Evolutionary conservation across 176 grass and related monocot genomes (phyloP).

Genomic region (Ampelocalamus luodianensis): DNA sequence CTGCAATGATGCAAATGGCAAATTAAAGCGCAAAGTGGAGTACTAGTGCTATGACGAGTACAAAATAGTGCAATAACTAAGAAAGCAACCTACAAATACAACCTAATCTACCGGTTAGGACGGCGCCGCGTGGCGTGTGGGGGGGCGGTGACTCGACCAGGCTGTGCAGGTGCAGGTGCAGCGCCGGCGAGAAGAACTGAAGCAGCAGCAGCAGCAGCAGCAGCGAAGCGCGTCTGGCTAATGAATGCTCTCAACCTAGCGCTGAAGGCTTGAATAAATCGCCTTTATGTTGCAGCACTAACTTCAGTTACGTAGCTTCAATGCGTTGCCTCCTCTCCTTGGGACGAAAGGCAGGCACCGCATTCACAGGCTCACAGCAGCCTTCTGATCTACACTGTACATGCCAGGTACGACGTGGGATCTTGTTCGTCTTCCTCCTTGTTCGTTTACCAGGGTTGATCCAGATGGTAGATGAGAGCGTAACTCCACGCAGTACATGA

Average conservation of each 20-base stretch:
- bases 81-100: neutral
- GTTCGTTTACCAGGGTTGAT: neutral
- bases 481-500: constrained; percentile 22
- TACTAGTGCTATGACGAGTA: neutral
- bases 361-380: constrained; percentile 38
- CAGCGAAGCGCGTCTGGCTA: constrained; percentile 30
- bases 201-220: neutral
- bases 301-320: constrained; percentile 39
- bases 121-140: neutral
- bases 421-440: neutral
- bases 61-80: neutral
- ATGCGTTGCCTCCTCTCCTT: constrained; percentile 48
- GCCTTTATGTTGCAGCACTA: constrained; percentile 31
- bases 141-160: neutral
- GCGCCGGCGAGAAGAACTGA: neutral
- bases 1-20: neutral
- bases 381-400: constrained; percentile 29
- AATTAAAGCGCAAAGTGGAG: neutral
- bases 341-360: constrained; percentile 35
- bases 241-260: constrained; percentile 20
- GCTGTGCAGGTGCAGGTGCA: neutral
- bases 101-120: constrained; percentile 34
- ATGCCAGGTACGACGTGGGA: neutral
- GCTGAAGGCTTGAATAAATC: neutral
- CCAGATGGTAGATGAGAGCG: constrained; percentile 21